Percentiles rank a stretch among this genome's conserved stretches.
Conservation (phyloP, 2,329 filamentous ascomycete species). For the Claviceps maximensis region DNA sequence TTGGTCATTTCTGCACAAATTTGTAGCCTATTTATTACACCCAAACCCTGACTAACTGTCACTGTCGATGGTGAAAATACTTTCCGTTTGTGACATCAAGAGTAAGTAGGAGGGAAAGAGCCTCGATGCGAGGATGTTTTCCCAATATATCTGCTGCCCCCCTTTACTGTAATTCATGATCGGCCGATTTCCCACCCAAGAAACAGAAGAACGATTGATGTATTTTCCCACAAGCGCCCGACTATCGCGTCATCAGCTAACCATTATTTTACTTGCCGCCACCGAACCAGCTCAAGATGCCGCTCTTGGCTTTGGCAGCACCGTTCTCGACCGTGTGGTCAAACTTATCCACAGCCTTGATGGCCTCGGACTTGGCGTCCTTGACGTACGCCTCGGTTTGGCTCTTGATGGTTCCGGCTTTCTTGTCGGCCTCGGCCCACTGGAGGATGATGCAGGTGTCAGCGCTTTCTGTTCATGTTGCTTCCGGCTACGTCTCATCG, state of each 20-base stretch:
- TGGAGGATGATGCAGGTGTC: slow-evolving; percentile 6
- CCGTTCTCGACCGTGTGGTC: slow-evolving; percentile 71
- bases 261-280: slow-evolving; percentile 30
- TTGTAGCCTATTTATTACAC: neutral
- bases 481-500: no score
- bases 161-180: neutral
- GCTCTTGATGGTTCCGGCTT: slow-evolving; percentile 48
- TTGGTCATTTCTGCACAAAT: neutral
- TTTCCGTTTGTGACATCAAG: neutral
- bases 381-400: slow-evolving; percentile 46
- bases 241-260: neutral
- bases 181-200: neutral
- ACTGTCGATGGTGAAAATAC: neutral
- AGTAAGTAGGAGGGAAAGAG: neutral
- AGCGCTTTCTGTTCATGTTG: neutral
- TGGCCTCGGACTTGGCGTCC: slow-evolving; percentile 48
- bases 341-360: slow-evolving; percentile 67
- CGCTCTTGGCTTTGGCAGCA: slow-evolving; percentile 70
- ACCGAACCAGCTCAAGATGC: slow-evolving; percentile 77
- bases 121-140: neutral
- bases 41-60: neutral
- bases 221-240: neutral
- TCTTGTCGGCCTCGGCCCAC: slow-evolving; percentile 46
- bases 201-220: neutral
- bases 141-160: neutral